Evolutionary conservation across 176 grass and related monocot species (phyloP), one percentile per base, ranked within the genome.

Genomic region (Carex parvula): DNA sequence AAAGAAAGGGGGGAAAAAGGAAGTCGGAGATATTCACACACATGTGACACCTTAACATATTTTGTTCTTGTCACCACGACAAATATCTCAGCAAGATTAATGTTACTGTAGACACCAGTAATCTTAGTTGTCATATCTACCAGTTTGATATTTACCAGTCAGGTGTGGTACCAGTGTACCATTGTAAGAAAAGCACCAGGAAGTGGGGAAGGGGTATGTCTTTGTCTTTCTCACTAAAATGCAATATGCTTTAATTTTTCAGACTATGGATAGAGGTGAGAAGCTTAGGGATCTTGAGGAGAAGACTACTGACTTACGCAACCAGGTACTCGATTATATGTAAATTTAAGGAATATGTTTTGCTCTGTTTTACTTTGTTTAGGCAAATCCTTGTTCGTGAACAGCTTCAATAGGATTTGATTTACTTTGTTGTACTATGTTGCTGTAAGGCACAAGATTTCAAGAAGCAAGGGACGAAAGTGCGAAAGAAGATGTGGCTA

Each of bases 401-500:
- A 52, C 70, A 75, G 42, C 65, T 69, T 41, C 7, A 18, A 69
- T 50, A 17, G 13, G 32, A 39, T 39, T 39, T 39, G 37, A 39
- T 39, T 39, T 39, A 39, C 37, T 39, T 39, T 39, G 37, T 5
- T 6, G 4, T 39, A 6, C 37, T 39, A 0, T 88, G 8, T 71
- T 79, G 24, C 79, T 64, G 87, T 84, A 46, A 98, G 92, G 95
- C 95, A 13, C 95, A 98, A 82, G 90, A 92, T 22, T 98, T 98
- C 87, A 94, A 88, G 84, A 98, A 93, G 79, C 90, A 93, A 79
- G 92, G 92, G n/a, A 87, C 88, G 11, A 92, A 93, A 71, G 85
- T 98, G 39, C 92, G 95, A 2, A 94, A 86, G 85, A 98, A 92
- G 83, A 93, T 93, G 87, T 98, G 95, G 95, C 84, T 92, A 57